phyloP scores from a whole-genome alignment of 495 filamentous ascomycete genomes.

The Aspergillus diversus region DNA sequence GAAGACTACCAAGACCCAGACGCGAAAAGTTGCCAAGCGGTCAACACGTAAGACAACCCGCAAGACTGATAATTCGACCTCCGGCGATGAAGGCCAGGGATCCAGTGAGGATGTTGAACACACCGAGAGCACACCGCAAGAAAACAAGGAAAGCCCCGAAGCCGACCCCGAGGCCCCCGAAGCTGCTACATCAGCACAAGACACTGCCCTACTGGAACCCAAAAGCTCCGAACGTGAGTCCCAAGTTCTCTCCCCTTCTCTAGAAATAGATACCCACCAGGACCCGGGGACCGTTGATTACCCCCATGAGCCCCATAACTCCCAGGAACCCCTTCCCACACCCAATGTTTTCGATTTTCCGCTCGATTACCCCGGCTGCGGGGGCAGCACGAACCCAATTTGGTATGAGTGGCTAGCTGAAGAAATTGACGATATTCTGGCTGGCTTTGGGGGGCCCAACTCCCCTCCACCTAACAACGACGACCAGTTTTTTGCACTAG shows the following conservation, averaged over 20 bases:
- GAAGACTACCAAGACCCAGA: constrained; percentile 17
- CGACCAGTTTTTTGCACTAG: not conserved
- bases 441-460: not conserved
- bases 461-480: not conserved
- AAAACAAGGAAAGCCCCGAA: constrained; percentile 14
- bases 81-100: constrained; percentile 11
- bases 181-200: constrained; percentile 3
- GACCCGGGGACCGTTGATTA: not conserved
- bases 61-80: constrained; percentile 7
- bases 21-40: constrained; percentile 14
- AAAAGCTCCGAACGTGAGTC: constrained; percentile 21
- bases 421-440: not conserved
- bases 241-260: not conserved
- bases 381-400: not conserved
- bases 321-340: not conserved
- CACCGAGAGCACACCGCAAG: not conserved
- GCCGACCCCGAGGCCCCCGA: constrained; percentile 5
- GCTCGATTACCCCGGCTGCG: constrained; percentile 3
- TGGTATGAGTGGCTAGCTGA: not conserved
- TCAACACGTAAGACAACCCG: constrained; percentile 18
- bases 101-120: not conserved
- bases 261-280: constrained; percentile 4
- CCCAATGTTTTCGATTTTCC: not conserved
- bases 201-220: constrained; percentile 18
- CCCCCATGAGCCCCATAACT: not conserved